phyloP scores from a whole-genome alignment of 2,329 filamentous ascomycete genomes.

The Aspergillus pseudonomiae region DNA sequence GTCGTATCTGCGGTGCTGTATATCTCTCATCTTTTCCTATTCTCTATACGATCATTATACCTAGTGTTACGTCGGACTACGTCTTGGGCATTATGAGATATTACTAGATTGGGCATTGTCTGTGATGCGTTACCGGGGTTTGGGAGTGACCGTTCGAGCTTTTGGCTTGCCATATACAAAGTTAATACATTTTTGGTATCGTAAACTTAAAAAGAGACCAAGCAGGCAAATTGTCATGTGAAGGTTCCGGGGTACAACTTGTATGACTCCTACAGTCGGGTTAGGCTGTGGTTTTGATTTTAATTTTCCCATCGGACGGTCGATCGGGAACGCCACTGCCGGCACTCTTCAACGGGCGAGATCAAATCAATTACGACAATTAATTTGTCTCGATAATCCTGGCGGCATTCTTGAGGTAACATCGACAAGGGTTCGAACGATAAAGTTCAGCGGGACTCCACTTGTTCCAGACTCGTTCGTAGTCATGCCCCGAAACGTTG shows the following conservation, averaged over 20 bases:
- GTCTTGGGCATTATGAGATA: not conserved
- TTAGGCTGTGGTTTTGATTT: not conserved
- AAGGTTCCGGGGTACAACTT: not conserved
- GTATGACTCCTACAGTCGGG: too few relatives aligned
- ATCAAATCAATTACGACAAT: not conserved
- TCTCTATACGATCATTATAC: conserved; percentile 2
- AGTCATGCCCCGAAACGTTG: conserved; percentile 6
- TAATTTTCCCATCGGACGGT: not conserved
- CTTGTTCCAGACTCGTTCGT: conserved; percentile 9
- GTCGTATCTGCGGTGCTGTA: conserved; percentile 6
- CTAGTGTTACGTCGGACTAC: not conserved
- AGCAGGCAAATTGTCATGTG: not conserved
- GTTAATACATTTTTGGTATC: not conserved
- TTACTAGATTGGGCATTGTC: conserved; percentile 2
- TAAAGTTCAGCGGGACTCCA: conserved; percentile 17
- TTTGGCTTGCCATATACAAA: not conserved
- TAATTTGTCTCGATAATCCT: not conserved
- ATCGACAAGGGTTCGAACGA: conserved; percentile 1
- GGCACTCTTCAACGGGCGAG: not conserved
- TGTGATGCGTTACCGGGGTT: conserved; percentile 3
- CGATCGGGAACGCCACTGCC: not conserved
- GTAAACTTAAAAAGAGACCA: not conserved
- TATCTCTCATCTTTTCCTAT: conserved; percentile 8
- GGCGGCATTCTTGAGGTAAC: not conserved
- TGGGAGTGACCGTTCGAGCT: not conserved